Evolutionary conservation across 164 flowering plant species (phyloP), one percentile per base, ranked within the genome.

Genomic region (Houttuynia cordata): DNA sequence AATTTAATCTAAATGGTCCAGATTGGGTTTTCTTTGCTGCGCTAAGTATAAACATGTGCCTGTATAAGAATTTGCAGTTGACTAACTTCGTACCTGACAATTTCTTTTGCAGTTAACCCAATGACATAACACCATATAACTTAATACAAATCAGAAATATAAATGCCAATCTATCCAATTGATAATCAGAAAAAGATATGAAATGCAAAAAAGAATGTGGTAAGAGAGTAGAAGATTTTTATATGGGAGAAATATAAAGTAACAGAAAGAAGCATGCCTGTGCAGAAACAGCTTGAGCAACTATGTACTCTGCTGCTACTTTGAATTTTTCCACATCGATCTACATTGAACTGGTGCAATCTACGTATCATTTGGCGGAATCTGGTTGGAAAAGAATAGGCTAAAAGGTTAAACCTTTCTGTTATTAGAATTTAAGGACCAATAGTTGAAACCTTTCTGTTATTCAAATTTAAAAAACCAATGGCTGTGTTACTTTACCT

Each of bases 301-400:
- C 78, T 1, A 37, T 73, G 62, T 80, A 83, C 67, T 84, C 90
- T 0, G 90, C 86, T 64, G 86, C 92, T 30, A 72, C 49, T 58
- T 64, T 77, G 71, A 87, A 83, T 64, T 81, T 56, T 84, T 79
- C 91, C 95, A 87, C 76, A 85, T 67, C 19, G 85, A 76, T 49
- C 83, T 83, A 68, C 94, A 87, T 56, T 87, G 85, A 14, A 83
- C 82, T 10, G 96, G 96, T 7, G 86, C 76, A 57, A 87, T 77
- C 72, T 85, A 58, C 50, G 82, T 81, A 14, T 79, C 67, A 25
- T 67, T 59, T 13, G 77, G 65, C 39, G 85, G 71, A 67, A 86
- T 80, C 92, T 86, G 61, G 58, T 24, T 4, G 24, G 49, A 17
- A 66, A 30, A 7, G 14, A 57, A 42, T 39, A 66, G 65, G 47